phyloP scores from a whole-genome alignment of 495 filamentous ascomycete genomes.

The Friedmanniomyces endolithicus region DNA sequence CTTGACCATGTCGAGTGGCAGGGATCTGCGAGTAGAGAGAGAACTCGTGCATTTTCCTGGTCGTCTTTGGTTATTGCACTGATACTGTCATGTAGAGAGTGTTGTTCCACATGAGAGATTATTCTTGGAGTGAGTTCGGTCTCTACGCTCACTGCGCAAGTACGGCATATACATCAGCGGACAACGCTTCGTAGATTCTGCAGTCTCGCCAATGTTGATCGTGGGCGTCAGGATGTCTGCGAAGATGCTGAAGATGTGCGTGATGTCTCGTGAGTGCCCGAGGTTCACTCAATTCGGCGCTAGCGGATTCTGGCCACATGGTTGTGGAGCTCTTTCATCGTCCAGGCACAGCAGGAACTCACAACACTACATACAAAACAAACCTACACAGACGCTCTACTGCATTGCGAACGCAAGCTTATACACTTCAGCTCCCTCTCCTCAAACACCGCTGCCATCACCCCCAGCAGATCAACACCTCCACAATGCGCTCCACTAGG shows the following conservation, averaged over 20 bases:
- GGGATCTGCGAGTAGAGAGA: slow-evolving; percentile 40
- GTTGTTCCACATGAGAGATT: background rate
- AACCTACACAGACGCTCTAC: background rate
- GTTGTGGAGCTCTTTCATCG: background rate
- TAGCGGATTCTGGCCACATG: background rate
- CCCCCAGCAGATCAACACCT: background rate
- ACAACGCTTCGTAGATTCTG: no score
- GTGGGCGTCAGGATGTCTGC: no score
- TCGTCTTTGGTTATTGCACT: background rate
- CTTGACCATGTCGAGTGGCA: slow-evolving; percentile 38
- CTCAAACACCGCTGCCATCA: background rate
- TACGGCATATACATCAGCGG: no score
- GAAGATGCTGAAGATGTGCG: background rate
- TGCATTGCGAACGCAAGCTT: background rate
- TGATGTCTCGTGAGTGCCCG: background rate
- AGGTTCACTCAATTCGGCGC: background rate
- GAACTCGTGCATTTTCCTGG: slow-evolving; percentile 39
- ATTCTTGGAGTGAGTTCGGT: no score
- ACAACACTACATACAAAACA: background rate
- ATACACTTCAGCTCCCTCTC: background rate
- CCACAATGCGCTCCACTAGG: slow-evolving; percentile 28
- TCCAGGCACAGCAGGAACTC: no score
- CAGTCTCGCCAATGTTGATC: no score
- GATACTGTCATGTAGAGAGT: background rate
- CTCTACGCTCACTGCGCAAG: no score